phyloP scores from a whole-genome alignment of 2,329 filamentous ascomycete genomes.

The Hirsutella minnesotensis region DNA sequence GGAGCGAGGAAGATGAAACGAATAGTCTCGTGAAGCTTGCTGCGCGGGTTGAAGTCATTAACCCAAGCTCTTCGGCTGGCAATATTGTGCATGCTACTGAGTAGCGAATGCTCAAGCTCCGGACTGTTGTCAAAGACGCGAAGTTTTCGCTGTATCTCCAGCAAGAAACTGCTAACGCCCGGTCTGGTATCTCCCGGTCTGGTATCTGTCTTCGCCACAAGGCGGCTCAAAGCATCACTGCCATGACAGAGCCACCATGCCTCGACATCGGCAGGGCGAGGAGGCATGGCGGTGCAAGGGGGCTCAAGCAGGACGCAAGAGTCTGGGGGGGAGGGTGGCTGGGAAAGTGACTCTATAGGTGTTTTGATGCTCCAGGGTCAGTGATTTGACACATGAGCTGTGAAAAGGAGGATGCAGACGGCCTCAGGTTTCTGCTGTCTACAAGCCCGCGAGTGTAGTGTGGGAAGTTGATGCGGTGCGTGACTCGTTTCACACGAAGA shows the following conservation, averaged over 20 bases:
- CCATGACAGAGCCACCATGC: constrained; percentile 21
- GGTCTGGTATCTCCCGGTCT: constrained; percentile 8
- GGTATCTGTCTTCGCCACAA: constrained; percentile 12
- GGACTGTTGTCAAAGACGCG: constrained; percentile 18
- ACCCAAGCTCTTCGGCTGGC: constrained; percentile 5
- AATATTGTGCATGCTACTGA: constrained; percentile 9
- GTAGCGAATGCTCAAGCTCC: constrained; percentile 9
- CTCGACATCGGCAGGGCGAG: constrained; percentile 18
- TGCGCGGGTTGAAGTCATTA: constrained; percentile 14
- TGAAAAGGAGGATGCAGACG: too few relatives aligned
- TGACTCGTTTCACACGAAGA: too few relatives aligned
- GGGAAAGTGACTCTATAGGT: too few relatives aligned
- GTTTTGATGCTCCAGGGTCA: too few relatives aligned
- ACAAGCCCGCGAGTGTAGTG: too few relatives aligned
- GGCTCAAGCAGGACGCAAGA: too few relatives aligned
- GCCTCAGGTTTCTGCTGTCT: too few relatives aligned
- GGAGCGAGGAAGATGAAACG: constrained; percentile 14
- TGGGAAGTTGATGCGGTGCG: too few relatives aligned
- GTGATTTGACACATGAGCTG: too few relatives aligned
- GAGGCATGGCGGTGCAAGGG: constrained; percentile 14
- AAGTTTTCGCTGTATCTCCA: constrained; percentile 17
- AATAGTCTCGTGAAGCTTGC: constrained; percentile 12
- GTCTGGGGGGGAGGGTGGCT: too few relatives aligned
- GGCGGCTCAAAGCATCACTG: constrained; percentile 11
- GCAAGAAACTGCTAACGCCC: constrained; percentile 20